Evolutionary conservation across 768 basidiomycete genomes (phyloP), one percentile per base, ranked within the genome.

Genomic region (Clathrus columnatus): DNA sequence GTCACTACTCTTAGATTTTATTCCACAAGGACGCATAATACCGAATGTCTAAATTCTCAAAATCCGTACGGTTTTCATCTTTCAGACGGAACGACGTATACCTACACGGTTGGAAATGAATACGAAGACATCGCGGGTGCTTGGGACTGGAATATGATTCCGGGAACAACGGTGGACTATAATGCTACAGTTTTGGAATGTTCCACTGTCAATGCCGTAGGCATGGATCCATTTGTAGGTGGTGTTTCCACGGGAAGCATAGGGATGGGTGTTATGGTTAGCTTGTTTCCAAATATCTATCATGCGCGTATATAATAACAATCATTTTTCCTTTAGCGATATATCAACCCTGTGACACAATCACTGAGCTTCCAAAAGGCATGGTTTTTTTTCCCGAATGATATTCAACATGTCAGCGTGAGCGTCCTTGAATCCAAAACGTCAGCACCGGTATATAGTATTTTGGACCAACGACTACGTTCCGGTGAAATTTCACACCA

Each of bases 101-200:
- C 81, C 0, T 85, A 86, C 65, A 62, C 82, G 21, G 67, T 68
- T 48, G 86, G 85, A 11, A 70, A 79, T 60, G 85, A 87, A 64
- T 87, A 87, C 63, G 82, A 84, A 62, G 84, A 86, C 61, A 87
- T 87, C 27, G 68, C 79, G 3, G 85, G 79, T 1, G 73, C 80
- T 2, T 85, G 84, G 85, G 83, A 88, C 65, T 88, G 86, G 86
- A 81, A 85, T 60, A 74, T 85, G 7, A 80, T 88, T 47, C 85
- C 86, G 6, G 85, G 86, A 0, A 86, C 72, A 29, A 87, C 86
- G 1, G 73, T 76, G 32, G 81, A 86, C 63, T 84, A 85, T 62
- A 71, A 68, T 7, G 77, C 70, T 2, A 86, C 84, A 0, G 64
- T 71, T 0, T 70, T 88, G 17, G 63, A 62, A 36, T 85, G 84